Evolutionary conservation across 139 green algal species (phyloP).

Genomic region (Pedinophyceae sp.): DNA sequence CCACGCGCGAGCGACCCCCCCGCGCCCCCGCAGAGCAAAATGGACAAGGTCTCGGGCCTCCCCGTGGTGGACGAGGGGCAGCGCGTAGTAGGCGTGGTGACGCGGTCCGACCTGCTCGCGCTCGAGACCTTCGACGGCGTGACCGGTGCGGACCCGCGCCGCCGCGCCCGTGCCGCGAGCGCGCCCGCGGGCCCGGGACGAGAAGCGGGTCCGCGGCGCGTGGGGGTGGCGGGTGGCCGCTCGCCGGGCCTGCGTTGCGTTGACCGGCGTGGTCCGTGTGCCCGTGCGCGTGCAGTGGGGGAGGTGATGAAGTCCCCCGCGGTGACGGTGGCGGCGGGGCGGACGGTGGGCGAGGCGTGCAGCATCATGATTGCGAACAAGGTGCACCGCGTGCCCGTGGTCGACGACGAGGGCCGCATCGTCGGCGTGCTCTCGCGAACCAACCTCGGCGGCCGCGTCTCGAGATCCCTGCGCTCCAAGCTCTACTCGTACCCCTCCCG

Average conservation of each 20-base stretch:
- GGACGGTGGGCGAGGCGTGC: slow-evolving; percentile 29
- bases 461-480: too few species aligned
- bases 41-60: slow-evolving; percentile 33
- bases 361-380: slow-evolving; percentile 44
- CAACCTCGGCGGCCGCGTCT: too few species aligned
- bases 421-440: too few species aligned
- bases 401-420: slow-evolving; percentile 30
- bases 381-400: slow-evolving; percentile 48
- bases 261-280: slow-evolving; percentile 34
- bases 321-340: slow-evolving; percentile 21
- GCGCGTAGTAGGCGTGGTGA: slow-evolving; percentile 42
- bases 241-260: slow-evolving; percentile 20
- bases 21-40: slow-evolving; percentile 13
- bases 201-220: not conserved
- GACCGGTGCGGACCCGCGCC: not conserved
- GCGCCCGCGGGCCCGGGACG: not conserved
- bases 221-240: not conserved
- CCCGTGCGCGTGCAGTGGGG: slow-evolving; percentile 24
- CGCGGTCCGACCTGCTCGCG: too few species aligned
- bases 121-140: slow-evolving; percentile 13
- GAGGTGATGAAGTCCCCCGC: slow-evolving; percentile 44
- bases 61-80: slow-evolving; percentile 36
- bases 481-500: too few species aligned
- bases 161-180: not conserved
- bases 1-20: slow-evolving; percentile 12